Evolutionary conservation across 441 rosid genomes (phyloP), one percentile per base, ranked within the genome.

Genomic region (Bruguiera hainesii): DNA sequence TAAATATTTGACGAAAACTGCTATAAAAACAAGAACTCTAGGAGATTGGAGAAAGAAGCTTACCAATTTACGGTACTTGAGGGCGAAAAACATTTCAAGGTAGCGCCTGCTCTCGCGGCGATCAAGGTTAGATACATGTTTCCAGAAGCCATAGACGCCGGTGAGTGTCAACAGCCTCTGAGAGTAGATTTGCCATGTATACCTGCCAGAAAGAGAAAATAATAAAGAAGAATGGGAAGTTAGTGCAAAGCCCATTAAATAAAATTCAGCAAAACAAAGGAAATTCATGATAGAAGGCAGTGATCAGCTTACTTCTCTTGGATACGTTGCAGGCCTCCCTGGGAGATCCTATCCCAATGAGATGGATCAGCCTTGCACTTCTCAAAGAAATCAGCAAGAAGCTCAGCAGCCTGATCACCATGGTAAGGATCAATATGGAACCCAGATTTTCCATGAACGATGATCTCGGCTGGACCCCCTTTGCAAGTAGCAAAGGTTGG

Each of bases 381-480:
- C 58, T 81, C 84, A 19, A 93, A 93, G 88, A 93, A 93, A 30
- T 81, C 78, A 3, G 81, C 93, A 3, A 93, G 85, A 50, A 68
- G 85, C 55, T 86, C 85, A 0, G 96, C 96, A 4, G 97, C 98
- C 73, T 89, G 90, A 3, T 80, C 91, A 16, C 97, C 97, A 3
- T 93, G 98, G 83, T 93, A 91, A 6, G 98, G 97, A 71, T 93
- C 97, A 23, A 93, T 91, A 62, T 93, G 85, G 90, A 74, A 93
- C 13, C 98, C 98, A 0, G 98, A 93, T 71, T 86, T 86, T 6
- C 97, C 94, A 2, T 90, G 78, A 63, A 87, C 97, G 23, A 90
- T 89, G 71, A 93, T 93, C 87, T 90, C 98, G 29, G 98, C 98
- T 0, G 98, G 98, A 18, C 98, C 98, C 50, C 98, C 97, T 15